Evolutionary conservation across 2,329 filamentous ascomycete species (phyloP).

Genomic region (Metarhizium brunneum): DNA sequence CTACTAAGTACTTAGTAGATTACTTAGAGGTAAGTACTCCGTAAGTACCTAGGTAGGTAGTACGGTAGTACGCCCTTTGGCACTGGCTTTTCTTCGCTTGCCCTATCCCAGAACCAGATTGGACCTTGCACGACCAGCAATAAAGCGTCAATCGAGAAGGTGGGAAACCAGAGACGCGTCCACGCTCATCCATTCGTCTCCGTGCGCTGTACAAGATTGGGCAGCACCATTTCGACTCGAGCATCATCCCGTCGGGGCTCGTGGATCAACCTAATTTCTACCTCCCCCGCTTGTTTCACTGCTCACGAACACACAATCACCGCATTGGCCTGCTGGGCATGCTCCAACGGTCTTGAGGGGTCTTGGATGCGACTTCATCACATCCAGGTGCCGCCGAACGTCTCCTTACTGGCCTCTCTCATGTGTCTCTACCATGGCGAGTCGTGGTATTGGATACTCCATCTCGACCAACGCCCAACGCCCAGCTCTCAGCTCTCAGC

Average conservation of each 20-base stretch:
- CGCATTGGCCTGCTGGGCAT: not conserved
- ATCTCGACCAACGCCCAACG: not conserved
- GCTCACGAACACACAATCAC: not conserved
- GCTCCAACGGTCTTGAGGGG: not conserved
- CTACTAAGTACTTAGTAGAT: no score
- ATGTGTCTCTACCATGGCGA: not conserved
- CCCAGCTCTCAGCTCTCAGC: not conserved
- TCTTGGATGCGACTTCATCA: not conserved
- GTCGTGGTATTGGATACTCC: not conserved
- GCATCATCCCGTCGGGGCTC: not conserved
- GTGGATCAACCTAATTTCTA: conserved; percentile 1
- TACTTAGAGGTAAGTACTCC: no score
- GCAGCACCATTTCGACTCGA: not conserved
- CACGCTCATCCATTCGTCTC: not conserved
- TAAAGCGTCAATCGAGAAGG: not conserved
- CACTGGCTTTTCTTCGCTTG: no score
- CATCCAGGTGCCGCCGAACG: not conserved
- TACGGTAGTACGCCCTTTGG: no score
- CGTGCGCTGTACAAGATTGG: not conserved
- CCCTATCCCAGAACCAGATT: no score
- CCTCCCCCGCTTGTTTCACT: conserved; percentile 1
- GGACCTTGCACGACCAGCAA: not conserved
- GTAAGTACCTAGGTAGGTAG: no score
- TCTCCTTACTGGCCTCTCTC: no score
- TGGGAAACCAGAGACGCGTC: not conserved